phyloP scores from a whole-genome alignment of 257 asterid species.

The Solanum appendiculatum region DNA sequence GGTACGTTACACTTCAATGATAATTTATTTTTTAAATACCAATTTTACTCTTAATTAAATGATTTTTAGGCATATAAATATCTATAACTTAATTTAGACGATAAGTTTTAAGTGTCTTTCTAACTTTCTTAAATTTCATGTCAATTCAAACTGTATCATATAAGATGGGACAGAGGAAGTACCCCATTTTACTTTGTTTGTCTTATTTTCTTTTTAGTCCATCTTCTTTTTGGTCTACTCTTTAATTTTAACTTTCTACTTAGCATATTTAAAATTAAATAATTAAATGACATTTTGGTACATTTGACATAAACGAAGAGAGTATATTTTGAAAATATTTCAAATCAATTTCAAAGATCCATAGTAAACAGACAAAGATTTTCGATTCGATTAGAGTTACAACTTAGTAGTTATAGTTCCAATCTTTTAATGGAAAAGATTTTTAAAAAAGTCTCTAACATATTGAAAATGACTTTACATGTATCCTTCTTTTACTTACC shows the following conservation, averaged over 20 bases:
- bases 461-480: neutral
- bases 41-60: too few species aligned
- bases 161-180: fast-evolving
- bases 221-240: fast-evolving
- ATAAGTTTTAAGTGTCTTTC: too few species aligned
- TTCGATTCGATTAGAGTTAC: neutral
- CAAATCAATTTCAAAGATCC: neutral
- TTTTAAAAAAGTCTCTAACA: neutral
- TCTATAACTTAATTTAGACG: neutral
- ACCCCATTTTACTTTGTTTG: neutral
- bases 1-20: neutral
- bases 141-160: too few species aligned
- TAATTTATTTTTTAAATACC: too few species aligned
- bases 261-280: too few species aligned
- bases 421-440: neutral
- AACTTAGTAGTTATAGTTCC: neutral
- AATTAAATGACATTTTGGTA: too few species aligned
- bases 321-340: neutral
- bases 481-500: neutral
- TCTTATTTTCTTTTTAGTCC: too few species aligned
- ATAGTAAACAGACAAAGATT: neutral
- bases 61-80: too few species aligned
- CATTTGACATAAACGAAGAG: neutral
- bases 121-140: too few species aligned
- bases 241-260: too few species aligned